Evolutionary conservation across 768 basidiomycete species (phyloP).

Genomic region (Lenzites betulinus): DNA sequence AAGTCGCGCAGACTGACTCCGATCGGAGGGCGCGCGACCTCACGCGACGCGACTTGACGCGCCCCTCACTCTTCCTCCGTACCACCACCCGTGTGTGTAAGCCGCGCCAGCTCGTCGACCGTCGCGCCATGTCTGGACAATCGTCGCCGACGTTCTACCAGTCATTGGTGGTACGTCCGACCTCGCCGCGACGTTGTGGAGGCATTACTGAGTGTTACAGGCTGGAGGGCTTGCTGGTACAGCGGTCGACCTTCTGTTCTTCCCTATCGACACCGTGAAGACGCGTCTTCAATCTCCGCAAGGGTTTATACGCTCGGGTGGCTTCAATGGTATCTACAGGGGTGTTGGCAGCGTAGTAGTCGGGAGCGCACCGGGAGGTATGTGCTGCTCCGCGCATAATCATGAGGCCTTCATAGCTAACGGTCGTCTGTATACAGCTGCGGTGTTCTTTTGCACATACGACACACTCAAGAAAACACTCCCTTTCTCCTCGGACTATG

Average conservation of each 20-base stretch:
- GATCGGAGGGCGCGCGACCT: neutral
- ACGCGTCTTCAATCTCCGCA: conserved; percentile 89
- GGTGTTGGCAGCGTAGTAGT: conserved; percentile 93
- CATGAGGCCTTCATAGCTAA: too few species aligned
- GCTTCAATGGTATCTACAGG: conserved; percentile 88
- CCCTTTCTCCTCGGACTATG: conserved; percentile 60
- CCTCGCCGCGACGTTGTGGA: neutral
- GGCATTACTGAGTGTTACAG: conserved; percentile 37
- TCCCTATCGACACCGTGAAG: conserved; percentile 96
- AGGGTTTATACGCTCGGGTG: conserved; percentile 85
- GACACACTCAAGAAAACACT: conserved; percentile 81
- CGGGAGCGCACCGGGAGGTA: conserved; percentile 95
- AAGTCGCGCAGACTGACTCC: neutral
- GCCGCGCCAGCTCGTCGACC: neutral
- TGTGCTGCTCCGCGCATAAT: conserved; percentile 8
- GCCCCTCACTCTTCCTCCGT: neutral
- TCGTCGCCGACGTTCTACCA: conserved; percentile 32
- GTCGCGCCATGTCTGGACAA: conserved; percentile 15
- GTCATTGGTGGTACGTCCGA: conserved; percentile 33
- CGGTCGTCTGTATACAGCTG: conserved; percentile 56
- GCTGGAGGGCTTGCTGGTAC: conserved; percentile 92
- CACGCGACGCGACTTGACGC: conserved; percentile 9
- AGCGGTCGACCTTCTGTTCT: conserved; percentile 93
- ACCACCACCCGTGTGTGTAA: neutral
- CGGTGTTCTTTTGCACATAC: conserved; percentile 93